Evolutionary conservation across 129 eudicot species (phyloP).

Genomic region (Chrysanthemum makinoi): DNA sequence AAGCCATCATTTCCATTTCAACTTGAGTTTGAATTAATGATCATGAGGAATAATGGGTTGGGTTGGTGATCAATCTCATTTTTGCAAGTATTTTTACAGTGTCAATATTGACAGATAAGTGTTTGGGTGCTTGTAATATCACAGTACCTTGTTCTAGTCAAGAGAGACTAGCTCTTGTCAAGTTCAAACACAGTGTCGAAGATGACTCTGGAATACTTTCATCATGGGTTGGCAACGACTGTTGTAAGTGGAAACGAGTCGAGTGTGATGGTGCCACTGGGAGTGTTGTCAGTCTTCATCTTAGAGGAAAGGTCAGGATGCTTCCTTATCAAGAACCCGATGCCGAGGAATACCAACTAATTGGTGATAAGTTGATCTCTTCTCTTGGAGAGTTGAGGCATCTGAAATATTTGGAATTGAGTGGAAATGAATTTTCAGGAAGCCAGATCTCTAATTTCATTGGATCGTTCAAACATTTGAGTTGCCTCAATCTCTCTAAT

Average conservation of each 20-base stretch:
- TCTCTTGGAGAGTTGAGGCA: conserved; percentile 15
- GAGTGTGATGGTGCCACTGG: conserved; percentile 16
- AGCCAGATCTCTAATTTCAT: conserved; percentile 15
- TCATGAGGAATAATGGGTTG: too few species aligned
- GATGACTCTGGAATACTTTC: conserved; percentile 2
- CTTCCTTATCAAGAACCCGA: not conserved
- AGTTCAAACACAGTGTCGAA: conserved; percentile 15
- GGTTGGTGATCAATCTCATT: too few species aligned
- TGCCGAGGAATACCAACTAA: not conserved
- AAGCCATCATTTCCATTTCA: too few species aligned
- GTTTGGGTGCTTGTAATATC: conserved; percentile 4
- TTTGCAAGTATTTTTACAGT: too few species aligned
- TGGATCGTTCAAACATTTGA: conserved; percentile 20
- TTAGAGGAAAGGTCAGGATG: not conserved
- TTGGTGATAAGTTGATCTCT: conserved; percentile 1
- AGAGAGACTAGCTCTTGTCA: conserved; percentile 34
- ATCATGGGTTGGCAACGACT: conserved; percentile 29
- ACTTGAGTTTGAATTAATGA: too few species aligned
- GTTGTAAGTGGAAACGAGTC: conserved; percentile 27
- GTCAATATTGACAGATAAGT: not conserved
- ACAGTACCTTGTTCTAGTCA: not conserved
- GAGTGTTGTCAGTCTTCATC: conserved; percentile 12
- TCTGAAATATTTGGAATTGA: conserved; percentile 19
- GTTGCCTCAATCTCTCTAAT: conserved; percentile 25
- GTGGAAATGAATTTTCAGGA: conserved; percentile 10